Conservation (phyloP, 2,329 filamentous ascomycete genomes). For the Colletotrichum lupini region DNA sequence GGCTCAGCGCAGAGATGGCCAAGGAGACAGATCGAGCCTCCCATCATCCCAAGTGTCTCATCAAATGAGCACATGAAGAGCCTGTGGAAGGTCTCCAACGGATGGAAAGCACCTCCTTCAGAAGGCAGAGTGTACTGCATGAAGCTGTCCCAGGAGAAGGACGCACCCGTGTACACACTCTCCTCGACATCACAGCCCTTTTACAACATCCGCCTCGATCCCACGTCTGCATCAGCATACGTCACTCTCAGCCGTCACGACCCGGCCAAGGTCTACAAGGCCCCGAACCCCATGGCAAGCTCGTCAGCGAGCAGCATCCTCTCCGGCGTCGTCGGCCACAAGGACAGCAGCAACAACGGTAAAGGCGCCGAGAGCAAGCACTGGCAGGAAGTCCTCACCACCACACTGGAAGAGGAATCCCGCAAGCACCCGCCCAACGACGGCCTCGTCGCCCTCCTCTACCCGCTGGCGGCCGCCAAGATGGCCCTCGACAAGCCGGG, state of each 20-base stretch:
- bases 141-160: slow-evolving; percentile 64
- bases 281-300: slow-evolving; percentile 45
- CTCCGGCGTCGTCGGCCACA: slow-evolving; percentile 44
- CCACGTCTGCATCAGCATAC: slow-evolving; percentile 71
- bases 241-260: slow-evolving; percentile 70
- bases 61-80: slow-evolving; percentile 71
- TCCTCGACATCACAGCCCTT: slow-evolving; percentile 72
- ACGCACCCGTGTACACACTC: slow-evolving; percentile 75
- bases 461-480: slow-evolving; percentile 73
- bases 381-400: slow-evolving; percentile 69
- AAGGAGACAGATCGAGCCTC: slow-evolving; percentile 48
- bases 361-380: slow-evolving; percentile 54
- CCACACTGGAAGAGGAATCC: slow-evolving; percentile 66
- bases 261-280: slow-evolving; percentile 67
- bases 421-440: slow-evolving; percentile 67
- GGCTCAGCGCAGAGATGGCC: slow-evolving; percentile 41
- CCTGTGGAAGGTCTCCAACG: slow-evolving; percentile 77
- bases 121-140: slow-evolving; percentile 71
- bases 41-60: slow-evolving; percentile 60
- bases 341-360: slow-evolving; percentile 39
- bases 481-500: slow-evolving; percentile 70
- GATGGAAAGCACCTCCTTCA: slow-evolving; percentile 71
- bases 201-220: slow-evolving; percentile 73
- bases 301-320: slow-evolving; percentile 45
- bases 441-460: slow-evolving; percentile 74